phyloP scores from a whole-genome alignment of 2,329 filamentous ascomycete genomes.

The Sarocladiaceae sp. region DNA sequence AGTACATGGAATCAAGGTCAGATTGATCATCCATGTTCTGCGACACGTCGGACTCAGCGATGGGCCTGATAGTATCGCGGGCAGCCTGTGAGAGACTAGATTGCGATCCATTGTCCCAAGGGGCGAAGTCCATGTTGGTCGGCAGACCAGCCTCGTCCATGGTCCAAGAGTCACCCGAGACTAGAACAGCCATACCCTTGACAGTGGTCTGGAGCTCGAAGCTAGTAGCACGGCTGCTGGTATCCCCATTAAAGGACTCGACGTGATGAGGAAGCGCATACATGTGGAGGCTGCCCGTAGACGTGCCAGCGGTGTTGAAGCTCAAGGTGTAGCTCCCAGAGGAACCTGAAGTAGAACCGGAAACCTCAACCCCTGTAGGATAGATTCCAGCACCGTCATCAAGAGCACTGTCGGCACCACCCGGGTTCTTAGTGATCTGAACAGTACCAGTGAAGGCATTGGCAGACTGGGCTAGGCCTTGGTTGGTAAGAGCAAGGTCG shows the following conservation, averaged over 20 bases:
- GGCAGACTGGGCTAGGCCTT: constrained; percentile 57
- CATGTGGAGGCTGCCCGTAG: constrained; percentile 64
- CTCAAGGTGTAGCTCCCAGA: constrained; percentile 66
- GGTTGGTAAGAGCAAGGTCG: constrained; percentile 60
- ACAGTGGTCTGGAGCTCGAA: constrained; percentile 72
- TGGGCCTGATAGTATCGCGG: constrained; percentile 39
- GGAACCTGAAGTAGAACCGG: constrained; percentile 52
- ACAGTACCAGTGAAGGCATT: constrained; percentile 68
- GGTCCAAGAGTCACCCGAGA: constrained; percentile 68
- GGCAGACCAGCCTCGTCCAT: constrained; percentile 70
- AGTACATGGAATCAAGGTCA: constrained; percentile 85
- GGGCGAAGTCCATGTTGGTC: constrained; percentile 66
- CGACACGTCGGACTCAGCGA: constrained; percentile 63
- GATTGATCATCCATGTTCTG: constrained; percentile 70
- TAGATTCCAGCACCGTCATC: constrained; percentile 77
- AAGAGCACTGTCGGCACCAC: constrained; percentile 56
- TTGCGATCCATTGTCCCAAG: constrained; percentile 50
- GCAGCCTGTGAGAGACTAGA: constrained; percentile 14
- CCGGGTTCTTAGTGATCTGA: constrained; percentile 72
- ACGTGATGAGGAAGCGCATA: constrained; percentile 85
- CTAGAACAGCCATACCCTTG: constrained; percentile 71
- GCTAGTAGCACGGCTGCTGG: constrained; percentile 42
- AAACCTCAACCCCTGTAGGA: constrained; percentile 41
- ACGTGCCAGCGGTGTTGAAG: constrained; percentile 65
- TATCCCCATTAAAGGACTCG: constrained; percentile 60